Percentiles rank a stretch among this genome's conserved stretches.
These are phyloP conservation scores for Symbiodinium natans DNA, from an alignment of 73 alveolate species.

Conservation along the genomic window DNA sequence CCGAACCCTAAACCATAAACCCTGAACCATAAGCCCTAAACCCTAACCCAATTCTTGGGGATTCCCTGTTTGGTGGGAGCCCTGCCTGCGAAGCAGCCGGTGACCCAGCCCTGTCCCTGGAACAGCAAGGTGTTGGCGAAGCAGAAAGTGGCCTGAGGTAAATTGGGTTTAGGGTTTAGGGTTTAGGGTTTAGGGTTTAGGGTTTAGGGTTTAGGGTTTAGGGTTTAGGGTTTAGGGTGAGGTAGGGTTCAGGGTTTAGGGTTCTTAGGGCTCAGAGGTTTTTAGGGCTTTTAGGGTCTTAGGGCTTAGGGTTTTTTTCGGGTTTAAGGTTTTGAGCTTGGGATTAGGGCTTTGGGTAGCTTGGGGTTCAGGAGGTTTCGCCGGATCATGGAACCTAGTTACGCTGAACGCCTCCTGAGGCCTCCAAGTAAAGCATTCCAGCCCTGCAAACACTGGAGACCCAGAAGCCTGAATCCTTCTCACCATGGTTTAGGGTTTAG, in stretches of 20 bases:
- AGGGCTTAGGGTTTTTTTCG: neutral
- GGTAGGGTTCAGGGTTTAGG: neutral
- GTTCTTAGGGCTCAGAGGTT: no score
- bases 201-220: neutral
- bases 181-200: neutral
- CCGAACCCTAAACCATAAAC: neutral
- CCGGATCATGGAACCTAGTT: no score
- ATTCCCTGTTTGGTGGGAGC: neutral
- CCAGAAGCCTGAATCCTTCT: no score
- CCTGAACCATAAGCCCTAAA: no score
- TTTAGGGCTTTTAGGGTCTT: neutral
- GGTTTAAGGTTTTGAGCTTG: no score
- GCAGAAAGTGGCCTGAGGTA: slow-evolving; percentile 25
- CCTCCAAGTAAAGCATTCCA: no score
- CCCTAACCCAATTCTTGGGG: neutral
- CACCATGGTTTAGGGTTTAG: no score
- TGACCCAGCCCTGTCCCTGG: slow-evolving; percentile 92
- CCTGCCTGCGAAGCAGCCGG: slow-evolving; percentile 62
- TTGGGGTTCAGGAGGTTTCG: no score
- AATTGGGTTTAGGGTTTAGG: neutral
- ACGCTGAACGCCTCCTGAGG: no score
- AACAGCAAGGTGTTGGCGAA: slow-evolving; percentile 28
- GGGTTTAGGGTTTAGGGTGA: neutral
- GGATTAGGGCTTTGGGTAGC: no score
- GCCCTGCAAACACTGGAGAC: no score